Base-by-base conservation (phyloP, 805 yeast species). In the Cyberlindnera japonica region DNA sequence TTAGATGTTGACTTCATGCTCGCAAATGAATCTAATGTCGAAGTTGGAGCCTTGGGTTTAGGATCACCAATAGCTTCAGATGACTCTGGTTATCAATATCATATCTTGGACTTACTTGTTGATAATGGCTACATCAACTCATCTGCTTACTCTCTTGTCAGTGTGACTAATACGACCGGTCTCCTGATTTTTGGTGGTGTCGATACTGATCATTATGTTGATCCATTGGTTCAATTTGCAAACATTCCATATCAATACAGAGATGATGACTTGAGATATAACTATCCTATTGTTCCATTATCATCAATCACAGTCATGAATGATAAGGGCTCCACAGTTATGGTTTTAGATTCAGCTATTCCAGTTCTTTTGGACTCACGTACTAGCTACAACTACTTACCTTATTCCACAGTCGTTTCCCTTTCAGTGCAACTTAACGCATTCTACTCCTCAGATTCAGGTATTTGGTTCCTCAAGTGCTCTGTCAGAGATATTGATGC, bases 401-500 rank as follows among this genome's bases (percentile, higher is more conserved):
- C 91, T 0, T 61, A 71, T 29, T 70, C 72, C 33, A 55, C 75
- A 5, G 63, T 84, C 30, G 67, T 83, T 37, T 75, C 74, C 49
- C 59, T 84, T 22, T 87, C 90, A 0, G 67, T 83, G 19, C 90
- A 84, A 59, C 63, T 81, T 28, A 79, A 80, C 52, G 91, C 91
- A 0, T 74, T 69, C 47, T 84, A 75, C 54, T 69, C 74, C 3
- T 57, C 62, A 4, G 44, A 40, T n/a, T 63, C 65, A 6, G 53
- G 67, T 6, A 65, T 70, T 14, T 84, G 91, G 91, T 51, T 81
- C 13, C 80, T 81, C 12, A 72, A 73, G 43, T 84, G 93, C 62
- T 61, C 71, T 11, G 62, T 81, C 13, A 70, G 68, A 1, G 51
- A 60, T 5, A 50, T 71, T 8, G 59, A 70, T 18, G 88, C 86